Base-by-base conservation (phyloP, 768 basidiomycete genomes). In the Leccinum rimulosum region DNA sequence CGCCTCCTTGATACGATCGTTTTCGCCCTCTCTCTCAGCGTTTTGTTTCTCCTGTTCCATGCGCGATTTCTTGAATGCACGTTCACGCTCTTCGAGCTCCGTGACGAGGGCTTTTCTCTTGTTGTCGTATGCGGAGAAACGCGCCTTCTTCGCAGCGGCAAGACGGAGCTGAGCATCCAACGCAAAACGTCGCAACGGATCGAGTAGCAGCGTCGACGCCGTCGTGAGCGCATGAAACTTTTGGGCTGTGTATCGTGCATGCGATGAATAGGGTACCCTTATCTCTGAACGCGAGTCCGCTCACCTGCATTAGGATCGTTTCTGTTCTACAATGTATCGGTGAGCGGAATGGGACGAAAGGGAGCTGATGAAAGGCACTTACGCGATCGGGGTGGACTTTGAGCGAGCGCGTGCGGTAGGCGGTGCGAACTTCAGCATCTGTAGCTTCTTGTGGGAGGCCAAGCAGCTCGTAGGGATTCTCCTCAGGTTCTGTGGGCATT, bases 381-480 rank as follows among this genome's bases (percentile, higher is more conserved):
- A 91, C 91, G 68, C 90, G 83, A 69, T 93, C 92, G 30, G 92
- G 92, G 74, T 94, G 92, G 36, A 93, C 89, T 76, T 91, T 93
- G 65, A 91, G 79, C 2, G 92, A 93, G 30, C 84, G 79, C 59
- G 89, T 80, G 43, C 91, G 82, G 64, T 93, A 94, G 0, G 91
- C 90, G 3, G 85, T 89, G 58, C 83, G 81, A 55, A 94, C 89
- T 62, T 92, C 91, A 53, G 84, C 81, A 59, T 93, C 90, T 31
- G 87, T 87, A 17, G 87, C 80, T 62, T 91, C 89, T 43, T 78
- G 65, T 6, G 77, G 76, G 31, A 93, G 63, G 3, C 77, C 81
- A 1, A 93, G 76, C 0, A 92, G 76, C 54, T 91, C 88, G 69
- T 93, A 94, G 0, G 92, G 84, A 65, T 88, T 86, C 28, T 77